phyloP scores from a whole-genome alignment of 495 filamentous ascomycete species.

The Durotheca rogersii region DNA sequence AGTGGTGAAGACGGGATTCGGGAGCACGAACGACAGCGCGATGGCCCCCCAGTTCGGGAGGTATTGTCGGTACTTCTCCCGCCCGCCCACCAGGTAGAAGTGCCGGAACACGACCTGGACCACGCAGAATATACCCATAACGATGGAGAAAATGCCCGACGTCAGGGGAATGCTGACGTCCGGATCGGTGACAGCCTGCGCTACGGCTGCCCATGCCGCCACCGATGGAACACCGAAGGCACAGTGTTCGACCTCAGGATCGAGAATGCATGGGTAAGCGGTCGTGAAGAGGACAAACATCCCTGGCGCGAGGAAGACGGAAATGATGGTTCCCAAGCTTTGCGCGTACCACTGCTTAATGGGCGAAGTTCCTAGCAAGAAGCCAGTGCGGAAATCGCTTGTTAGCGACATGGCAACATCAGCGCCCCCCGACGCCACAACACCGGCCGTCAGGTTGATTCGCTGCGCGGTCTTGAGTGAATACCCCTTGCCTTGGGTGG shows the following conservation, averaged over 20 bases:
- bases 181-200: constrained; percentile 63
- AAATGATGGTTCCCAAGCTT: constrained; percentile 58
- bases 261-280: constrained; percentile 66
- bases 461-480: constrained; percentile 52
- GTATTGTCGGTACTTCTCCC: constrained; percentile 58
- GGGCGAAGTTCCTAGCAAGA: constrained; percentile 62
- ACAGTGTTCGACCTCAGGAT: constrained; percentile 45
- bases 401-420: constrained; percentile 54
- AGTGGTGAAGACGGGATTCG: constrained; percentile 54
- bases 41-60: constrained; percentile 70
- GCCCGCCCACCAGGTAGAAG: constrained; percentile 54
- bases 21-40: constrained; percentile 64
- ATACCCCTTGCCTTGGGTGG: constrained; percentile 53
- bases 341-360: constrained; percentile 66
- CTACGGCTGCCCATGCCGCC: constrained; percentile 64
- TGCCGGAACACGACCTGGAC: constrained; percentile 58
- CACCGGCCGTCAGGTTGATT: constrained; percentile 64
- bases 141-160: constrained; percentile 58
- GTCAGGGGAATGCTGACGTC: constrained; percentile 55
- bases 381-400: constrained; percentile 63
- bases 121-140: constrained; percentile 53
- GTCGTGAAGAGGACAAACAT: constrained; percentile 65
- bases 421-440: constrained; percentile 59
- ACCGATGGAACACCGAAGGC: constrained; percentile 62
- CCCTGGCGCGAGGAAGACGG: constrained; percentile 62